These are phyloP conservation scores for Stachybotrys elegans DNA, from an alignment of 2,329 filamentous ascomycete species.

Conservation along the genomic window DNA sequence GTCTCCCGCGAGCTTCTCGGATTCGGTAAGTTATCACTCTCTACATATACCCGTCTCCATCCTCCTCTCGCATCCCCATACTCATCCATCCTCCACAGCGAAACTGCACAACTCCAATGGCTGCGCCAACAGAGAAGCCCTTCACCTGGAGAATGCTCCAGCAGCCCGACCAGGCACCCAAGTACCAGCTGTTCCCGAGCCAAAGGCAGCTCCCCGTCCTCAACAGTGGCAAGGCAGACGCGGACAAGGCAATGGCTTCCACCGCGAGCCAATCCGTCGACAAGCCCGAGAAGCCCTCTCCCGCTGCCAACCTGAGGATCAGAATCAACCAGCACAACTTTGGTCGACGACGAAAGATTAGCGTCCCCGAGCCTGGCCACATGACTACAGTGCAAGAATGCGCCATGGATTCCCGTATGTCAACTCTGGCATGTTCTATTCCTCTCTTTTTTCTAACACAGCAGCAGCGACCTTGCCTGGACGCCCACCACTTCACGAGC, in stretches of 20 bases:
- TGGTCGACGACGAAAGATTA: constrained; percentile 56
- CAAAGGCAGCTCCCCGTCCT: constrained; percentile 40
- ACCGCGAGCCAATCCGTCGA: constrained; percentile 36
- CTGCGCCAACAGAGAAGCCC: constrained; percentile 41
- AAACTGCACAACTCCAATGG: constrained; percentile 14
- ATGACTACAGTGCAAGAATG: constrained; percentile 66
- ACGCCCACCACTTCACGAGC: constrained; percentile 58
- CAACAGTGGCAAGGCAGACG: constrained; percentile 39
- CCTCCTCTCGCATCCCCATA: constrained; percentile 9
- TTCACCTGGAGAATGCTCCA: constrained; percentile 57
- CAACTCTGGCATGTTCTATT: not conserved
- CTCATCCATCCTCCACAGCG: constrained; percentile 14
- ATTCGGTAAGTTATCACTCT: too few species aligned
- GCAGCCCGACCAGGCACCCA: constrained; percentile 38
- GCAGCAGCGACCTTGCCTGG: constrained; percentile 60
- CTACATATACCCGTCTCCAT: constrained; percentile 7
- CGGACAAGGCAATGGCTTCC: constrained; percentile 42
- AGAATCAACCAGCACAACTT: constrained; percentile 55
- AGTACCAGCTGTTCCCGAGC: constrained; percentile 58
- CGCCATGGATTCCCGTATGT: constrained; percentile 66
- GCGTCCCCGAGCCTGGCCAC: constrained; percentile 58
- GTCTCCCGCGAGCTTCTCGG: too few species aligned
- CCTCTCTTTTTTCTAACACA: constrained; percentile 10
- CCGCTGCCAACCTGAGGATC: constrained; percentile 39
- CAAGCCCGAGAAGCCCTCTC: constrained; percentile 32